Percentiles rank a stretch among this genome's conserved stretches.
phyloP scores from a whole-genome alignment of 2,329 filamentous ascomycete genomes.

The Exophiala viscosa region DNA sequence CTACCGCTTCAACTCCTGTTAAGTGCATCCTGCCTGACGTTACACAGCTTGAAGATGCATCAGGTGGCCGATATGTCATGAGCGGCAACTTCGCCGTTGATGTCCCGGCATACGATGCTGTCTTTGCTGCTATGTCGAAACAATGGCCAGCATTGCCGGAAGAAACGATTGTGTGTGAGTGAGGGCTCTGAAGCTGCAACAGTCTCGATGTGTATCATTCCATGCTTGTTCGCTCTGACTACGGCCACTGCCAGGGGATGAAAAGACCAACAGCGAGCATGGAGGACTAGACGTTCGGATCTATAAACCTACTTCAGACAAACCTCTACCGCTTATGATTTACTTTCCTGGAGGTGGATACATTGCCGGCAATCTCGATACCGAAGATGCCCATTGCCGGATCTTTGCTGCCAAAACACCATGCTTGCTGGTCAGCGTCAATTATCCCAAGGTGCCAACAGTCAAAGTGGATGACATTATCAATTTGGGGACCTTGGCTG shows the following conservation, averaged over 20 bases:
- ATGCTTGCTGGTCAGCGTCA: constrained; percentile 35
- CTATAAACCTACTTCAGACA: constrained; percentile 20
- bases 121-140: constrained; percentile 19
- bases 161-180: constrained; percentile 22
- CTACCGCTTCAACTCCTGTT: neutral
- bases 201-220: neutral
- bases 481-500: constrained; percentile 8
- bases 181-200: neutral
- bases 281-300: constrained; percentile 21
- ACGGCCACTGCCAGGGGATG: constrained; percentile 13
- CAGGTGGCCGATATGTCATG: constrained; percentile 22
- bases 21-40: neutral
- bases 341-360: constrained; percentile 39
- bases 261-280: constrained; percentile 15
- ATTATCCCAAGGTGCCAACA: constrained; percentile 30
- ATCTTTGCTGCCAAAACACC: constrained; percentile 31
- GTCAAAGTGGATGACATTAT: constrained; percentile 25
- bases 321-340: constrained; percentile 33
- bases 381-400: constrained; percentile 36
- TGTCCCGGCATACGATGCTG: constrained; percentile 20
- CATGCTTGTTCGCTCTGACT: neutral
- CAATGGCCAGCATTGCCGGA: constrained; percentile 20
- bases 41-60: constrained; percentile 23
- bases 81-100: constrained; percentile 19
- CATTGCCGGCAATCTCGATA: constrained; percentile 34